A percentile compares a stretch with the other conserved stretches of the same genome.
Conservation (phyloP, 352 stramenopile species). For the Phytophthora tentaculata region DNA sequence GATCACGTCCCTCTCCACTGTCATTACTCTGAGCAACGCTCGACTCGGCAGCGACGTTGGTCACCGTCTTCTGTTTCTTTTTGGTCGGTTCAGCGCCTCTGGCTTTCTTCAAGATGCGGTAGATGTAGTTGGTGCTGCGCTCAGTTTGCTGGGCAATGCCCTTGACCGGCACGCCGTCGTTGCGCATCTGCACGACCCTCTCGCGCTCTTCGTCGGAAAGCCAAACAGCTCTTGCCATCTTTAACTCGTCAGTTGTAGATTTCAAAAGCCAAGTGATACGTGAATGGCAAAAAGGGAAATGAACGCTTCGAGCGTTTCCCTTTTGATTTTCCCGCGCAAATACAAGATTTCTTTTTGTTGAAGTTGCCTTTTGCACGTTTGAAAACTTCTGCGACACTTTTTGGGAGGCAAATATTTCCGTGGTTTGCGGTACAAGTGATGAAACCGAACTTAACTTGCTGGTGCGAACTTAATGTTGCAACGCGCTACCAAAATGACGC, state of each 20-base stretch:
- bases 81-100: constrained; percentile 19
- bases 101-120: constrained; percentile 37
- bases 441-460: constrained; percentile 7
- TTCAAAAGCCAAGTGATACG: not conserved
- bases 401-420: constrained; percentile 20
- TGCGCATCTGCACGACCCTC: constrained; percentile 49
- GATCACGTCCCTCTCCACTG: constrained; percentile 7
- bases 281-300: constrained; percentile 20
- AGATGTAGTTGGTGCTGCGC: constrained; percentile 52
- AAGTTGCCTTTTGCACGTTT: constrained; percentile 29
- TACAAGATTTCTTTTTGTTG: constrained; percentile 10
- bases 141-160: constrained; percentile 43
- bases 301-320: constrained; percentile 19
- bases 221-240: constrained; percentile 52
- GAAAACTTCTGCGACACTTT: constrained; percentile 15
- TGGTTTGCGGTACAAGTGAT: not conserved
- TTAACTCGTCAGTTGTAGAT: constrained; percentile 1
- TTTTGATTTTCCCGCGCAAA: constrained; percentile 30
- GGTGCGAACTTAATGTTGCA: constrained; percentile 34
- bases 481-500: constrained; percentile 24
- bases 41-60: not conserved
- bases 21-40: constrained; percentile 1
- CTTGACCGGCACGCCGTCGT: constrained; percentile 40
- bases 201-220: constrained; percentile 48
- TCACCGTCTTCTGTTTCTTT: constrained; percentile 18